Percentiles rank a stretch among this genome's conserved stretches.
Conservation (phyloP, 1,139 yeast genomes). For the Oligophagozyma castellii region DNA sequence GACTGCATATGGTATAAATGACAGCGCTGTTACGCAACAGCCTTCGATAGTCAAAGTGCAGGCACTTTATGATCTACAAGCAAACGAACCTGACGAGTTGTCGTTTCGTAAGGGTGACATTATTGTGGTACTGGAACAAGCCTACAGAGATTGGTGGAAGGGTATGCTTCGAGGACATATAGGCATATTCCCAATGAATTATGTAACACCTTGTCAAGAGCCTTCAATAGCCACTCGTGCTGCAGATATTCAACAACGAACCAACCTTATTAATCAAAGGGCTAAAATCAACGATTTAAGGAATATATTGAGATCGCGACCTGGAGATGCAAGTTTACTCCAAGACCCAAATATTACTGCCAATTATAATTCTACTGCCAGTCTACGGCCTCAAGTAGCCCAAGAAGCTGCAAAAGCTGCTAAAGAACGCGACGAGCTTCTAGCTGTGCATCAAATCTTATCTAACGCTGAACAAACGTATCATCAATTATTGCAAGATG, state of each 20-base stretch:
- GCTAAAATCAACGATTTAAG: conserved; percentile 48
- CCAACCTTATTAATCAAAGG: conserved; percentile 33
- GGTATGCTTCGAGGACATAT: conserved; percentile 70
- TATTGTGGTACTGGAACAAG: conserved; percentile 76
- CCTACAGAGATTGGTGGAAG: conserved; percentile 92
- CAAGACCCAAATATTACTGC: conserved; percentile 35
- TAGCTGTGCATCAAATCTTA: conserved; percentile 56
- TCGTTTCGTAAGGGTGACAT: conserved; percentile 64
- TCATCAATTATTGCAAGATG: conserved; percentile 53
- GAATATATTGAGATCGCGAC: conserved; percentile 20
- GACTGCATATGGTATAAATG: no score
- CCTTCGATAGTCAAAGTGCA: conserved; percentile 46
- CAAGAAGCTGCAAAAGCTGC: conserved; percentile 63
- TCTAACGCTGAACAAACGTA: conserved; percentile 53
- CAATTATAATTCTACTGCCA: conserved; percentile 55
- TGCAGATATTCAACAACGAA: conserved; percentile 31
- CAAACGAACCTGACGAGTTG: conserved; percentile 58
- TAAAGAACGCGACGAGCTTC: conserved; percentile 58
- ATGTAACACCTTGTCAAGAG: conserved; percentile 68
- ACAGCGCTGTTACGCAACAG: conserved; percentile 2
- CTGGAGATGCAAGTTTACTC: conserved; percentile 31
- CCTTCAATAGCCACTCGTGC: conserved; percentile 43
- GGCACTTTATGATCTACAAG: conserved; percentile 69
- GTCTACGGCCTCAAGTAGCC: conserved; percentile 62
- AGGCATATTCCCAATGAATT: conserved; percentile 91